Percentiles rank a stretch among this genome's conserved stretches.
Evolutionary conservation across 179 eudicot genomes (phyloP).

Genomic region (Nepenthes alata): DNA sequence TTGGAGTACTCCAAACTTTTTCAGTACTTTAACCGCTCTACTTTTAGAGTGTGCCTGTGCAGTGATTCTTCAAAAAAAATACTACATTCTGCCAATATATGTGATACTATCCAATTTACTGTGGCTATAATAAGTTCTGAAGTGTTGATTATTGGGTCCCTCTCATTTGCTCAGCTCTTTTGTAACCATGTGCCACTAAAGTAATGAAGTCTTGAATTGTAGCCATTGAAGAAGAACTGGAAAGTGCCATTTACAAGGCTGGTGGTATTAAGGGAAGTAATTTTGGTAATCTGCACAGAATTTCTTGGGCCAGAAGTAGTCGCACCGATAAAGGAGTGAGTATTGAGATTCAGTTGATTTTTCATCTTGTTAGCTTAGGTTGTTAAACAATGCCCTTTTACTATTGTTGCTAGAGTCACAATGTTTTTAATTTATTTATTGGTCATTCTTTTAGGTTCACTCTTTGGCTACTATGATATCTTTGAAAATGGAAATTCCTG

Average conservation of each 20-base stretch:
- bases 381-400: neutral
- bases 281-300: constrained; percentile 62
- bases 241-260: constrained; percentile 64
- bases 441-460: constrained; percentile 49
- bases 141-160: neutral
- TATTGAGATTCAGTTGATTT: neutral
- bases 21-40: too few relatives aligned
- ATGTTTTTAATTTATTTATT: constrained; percentile 1
- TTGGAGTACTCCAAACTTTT: too few relatives aligned
- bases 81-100: too few relatives aligned
- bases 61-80: too few relatives aligned
- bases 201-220: constrained; percentile 13
- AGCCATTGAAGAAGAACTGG: constrained; percentile 87
- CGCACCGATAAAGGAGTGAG: constrained; percentile 93
- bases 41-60: too few relatives aligned
- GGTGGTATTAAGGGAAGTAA: constrained; percentile 83
- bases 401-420: neutral
- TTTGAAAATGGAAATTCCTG: constrained; percentile 83
- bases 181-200: neutral
- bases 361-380: neutral
- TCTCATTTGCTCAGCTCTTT: neutral
- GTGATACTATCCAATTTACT: neutral
- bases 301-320: constrained; percentile 87
- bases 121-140: neutral
- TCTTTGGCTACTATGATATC: constrained; percentile 84